phyloP scores from a whole-genome alignment of 2,329 filamentous ascomycete genomes.

The Leptodontidium sp. region DNA sequence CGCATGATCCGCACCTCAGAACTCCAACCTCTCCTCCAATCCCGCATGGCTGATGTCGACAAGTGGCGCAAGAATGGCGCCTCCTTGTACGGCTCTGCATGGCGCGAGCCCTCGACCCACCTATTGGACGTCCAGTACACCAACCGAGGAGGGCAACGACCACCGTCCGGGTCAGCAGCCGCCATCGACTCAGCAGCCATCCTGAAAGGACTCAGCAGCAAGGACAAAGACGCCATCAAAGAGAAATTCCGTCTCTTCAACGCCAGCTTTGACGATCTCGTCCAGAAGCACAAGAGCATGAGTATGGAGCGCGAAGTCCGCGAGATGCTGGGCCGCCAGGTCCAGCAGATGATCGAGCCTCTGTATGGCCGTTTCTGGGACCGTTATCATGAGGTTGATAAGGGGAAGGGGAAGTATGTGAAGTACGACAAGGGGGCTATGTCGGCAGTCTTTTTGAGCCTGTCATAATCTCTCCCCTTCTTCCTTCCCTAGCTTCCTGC shows the following conservation, averaged over 20 bases:
- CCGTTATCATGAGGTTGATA: slow-evolving; percentile 96
- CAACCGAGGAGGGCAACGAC: slow-evolving; percentile 69
- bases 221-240: slow-evolving; percentile 96
- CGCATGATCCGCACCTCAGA: slow-evolving; percentile 85
- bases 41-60: slow-evolving; percentile 74
- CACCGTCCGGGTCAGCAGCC: slow-evolving; percentile 72
- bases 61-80: slow-evolving; percentile 88
- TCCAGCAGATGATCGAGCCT: slow-evolving; percentile 91
- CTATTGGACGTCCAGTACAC: slow-evolving; percentile 94
- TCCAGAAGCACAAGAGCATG: slow-evolving; percentile 81
- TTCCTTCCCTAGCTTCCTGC: not conserved
- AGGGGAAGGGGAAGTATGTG: slow-evolving; percentile 97
- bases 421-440: slow-evolving; percentile 93
- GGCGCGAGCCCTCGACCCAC: slow-evolving; percentile 85
- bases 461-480: slow-evolving; percentile 22
- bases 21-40: slow-evolving; percentile 73
- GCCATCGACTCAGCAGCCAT: slow-evolving; percentile 79
- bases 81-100: slow-evolving; percentile 82
- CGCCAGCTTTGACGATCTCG: slow-evolving; percentile 85
- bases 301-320: slow-evolving; percentile 93
- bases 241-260: slow-evolving; percentile 96
- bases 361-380: slow-evolving; percentile 97
- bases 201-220: slow-evolving; percentile 82
- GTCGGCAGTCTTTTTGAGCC: slow-evolving; percentile 61
- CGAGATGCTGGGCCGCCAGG: slow-evolving; percentile 79